phyloP scores from a whole-genome alignment of 163 green algal genomes.

The Chloroidium sp. region DNA sequence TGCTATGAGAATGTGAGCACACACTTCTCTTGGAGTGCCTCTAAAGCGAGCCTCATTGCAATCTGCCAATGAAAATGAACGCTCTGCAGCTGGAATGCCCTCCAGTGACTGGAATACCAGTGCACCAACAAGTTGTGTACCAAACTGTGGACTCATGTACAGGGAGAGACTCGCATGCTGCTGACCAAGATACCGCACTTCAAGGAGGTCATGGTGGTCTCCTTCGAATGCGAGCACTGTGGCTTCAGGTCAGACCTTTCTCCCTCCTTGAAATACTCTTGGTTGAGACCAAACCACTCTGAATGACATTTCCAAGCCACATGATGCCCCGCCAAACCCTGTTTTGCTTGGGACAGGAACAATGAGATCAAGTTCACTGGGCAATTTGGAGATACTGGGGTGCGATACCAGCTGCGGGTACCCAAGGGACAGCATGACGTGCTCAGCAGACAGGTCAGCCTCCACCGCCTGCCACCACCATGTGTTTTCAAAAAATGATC shows the following conservation, averaged over 20 bases:
- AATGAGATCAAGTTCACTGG: conserved; percentile 56
- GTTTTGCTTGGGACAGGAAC: conserved; percentile 30
- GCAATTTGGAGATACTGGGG: conserved; percentile 29
- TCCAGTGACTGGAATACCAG: too few species aligned
- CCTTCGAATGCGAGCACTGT: conserved; percentile 45
- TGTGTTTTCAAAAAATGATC: not conserved
- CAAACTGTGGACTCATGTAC: not conserved
- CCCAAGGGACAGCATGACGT: conserved; percentile 9
- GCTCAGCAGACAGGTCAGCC: conserved; percentile 18
- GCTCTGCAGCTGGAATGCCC: too few species aligned
- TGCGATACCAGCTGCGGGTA: conserved; percentile 31
- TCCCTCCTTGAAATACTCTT: too few species aligned
- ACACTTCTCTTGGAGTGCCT: not conserved
- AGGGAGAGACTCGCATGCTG: conserved; percentile 30
- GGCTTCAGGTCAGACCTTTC: conserved; percentile 9
- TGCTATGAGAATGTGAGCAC: conserved; percentile 33
- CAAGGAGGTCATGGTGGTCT: conserved; percentile 30
- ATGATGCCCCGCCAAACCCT: not conserved
- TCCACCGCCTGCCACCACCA: not conserved
- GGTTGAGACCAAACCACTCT: not conserved
- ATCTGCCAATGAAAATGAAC: too few species aligned
- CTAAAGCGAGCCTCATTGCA: too few species aligned
- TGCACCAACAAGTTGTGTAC: too few species aligned
- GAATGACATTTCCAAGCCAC: not conserved
- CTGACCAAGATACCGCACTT: conserved; percentile 40